Evolutionary conservation across 2,329 filamentous ascomycete species (phyloP), one percentile per base, ranked within the genome.

Genomic region (Xylaria sp.): DNA sequence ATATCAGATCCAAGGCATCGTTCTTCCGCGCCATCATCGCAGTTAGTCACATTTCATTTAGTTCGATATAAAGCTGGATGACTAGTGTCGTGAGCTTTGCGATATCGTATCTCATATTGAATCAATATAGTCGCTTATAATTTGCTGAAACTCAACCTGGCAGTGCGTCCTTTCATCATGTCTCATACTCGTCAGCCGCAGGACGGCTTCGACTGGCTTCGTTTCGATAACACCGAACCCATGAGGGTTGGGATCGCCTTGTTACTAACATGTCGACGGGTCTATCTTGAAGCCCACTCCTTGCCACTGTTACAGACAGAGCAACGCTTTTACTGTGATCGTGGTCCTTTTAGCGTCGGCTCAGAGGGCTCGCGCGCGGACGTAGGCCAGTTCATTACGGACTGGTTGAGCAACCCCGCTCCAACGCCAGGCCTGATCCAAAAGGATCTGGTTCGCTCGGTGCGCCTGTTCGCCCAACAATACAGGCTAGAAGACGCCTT

Each of bases 191-290:
- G 50, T 4, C 36, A 42, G 24, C 11, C 36, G 4, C 21, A 30
- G 21, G 56, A 64, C 27, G 67, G 59, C 17, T 65, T 74, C 63
- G 78, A 77, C 68, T 78, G 74, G 73, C 60, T 75, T 61, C 77
- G 80, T 34, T 79, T 77, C 19, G 77, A 77, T n/a, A 73, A 78
- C 55, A 68, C 71, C 1, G 74, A 71, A 4, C 75, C 72, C 0
- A 70, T 72, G 45, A 72, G 67, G 24, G 68, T 71, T 14, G 61
- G 68, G 50, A 75, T 71, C 2, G 69, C 66, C 5, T 66, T 81
- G 6, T 69, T 81, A 8, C 71, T 71, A 3, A 81, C 80, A 2
- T 81, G 80, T 65, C 75, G 78, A 51, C 74, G 76, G 19, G 70
- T 76, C 19, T 81, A 79, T 69, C 71, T 79, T 12, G 80, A 82